phyloP scores from a whole-genome alignment of 2,329 filamentous ascomycete species.

The Hypoxylon sp. region DNA sequence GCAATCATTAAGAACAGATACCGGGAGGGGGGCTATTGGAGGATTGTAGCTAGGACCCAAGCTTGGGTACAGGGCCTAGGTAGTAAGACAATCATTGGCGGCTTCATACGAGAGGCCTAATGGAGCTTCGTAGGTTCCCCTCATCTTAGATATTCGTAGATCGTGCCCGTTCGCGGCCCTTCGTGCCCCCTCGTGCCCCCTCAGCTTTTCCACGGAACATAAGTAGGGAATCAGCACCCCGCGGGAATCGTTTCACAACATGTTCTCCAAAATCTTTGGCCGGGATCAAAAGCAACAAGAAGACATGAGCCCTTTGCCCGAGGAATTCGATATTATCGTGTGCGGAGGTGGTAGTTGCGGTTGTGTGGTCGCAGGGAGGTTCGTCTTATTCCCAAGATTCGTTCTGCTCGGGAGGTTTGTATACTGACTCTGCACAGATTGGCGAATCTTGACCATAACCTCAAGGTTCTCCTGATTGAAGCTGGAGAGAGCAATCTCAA shows the following conservation, averaged over 20 bases:
- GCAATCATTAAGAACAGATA: conserved; percentile 33
- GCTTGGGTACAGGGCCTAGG: conserved; percentile 22
- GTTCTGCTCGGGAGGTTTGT: conserved; percentile 31
- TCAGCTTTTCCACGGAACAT: conserved; percentile 41
- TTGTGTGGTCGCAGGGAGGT: conserved; percentile 70
- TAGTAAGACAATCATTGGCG: conserved; percentile 41
- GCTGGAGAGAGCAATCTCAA: conserved; percentile 68
- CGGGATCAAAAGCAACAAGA: conserved; percentile 34
- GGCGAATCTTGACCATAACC: conserved; percentile 80
- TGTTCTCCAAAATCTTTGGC: conserved; percentile 42
- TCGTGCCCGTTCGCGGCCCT: too few species aligned
- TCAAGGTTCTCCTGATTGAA: conserved; percentile 68
- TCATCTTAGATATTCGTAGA: conserved; percentile 46
- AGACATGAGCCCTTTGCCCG: conserved; percentile 66
- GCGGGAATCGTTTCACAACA: conserved; percentile 31
- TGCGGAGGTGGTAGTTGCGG: conserved; percentile 79
- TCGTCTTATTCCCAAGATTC: conserved; percentile 39
- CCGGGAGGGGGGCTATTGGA: conserved; percentile 39
- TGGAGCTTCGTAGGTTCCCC: conserved; percentile 42
- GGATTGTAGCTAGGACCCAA: conserved; percentile 36
- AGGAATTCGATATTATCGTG: conserved; percentile 86
- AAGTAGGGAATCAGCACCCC: conserved; percentile 42
- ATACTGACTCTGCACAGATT: conserved; percentile 64
- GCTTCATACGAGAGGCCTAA: conserved; percentile 30
- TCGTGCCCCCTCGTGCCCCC: too few species aligned